A percentile compares a stretch with the other conserved stretches of the same genome.
Evolutionary conservation across 768 basidiomycete genomes (phyloP).

Genomic region (Botryobasidium botryosum): DNA sequence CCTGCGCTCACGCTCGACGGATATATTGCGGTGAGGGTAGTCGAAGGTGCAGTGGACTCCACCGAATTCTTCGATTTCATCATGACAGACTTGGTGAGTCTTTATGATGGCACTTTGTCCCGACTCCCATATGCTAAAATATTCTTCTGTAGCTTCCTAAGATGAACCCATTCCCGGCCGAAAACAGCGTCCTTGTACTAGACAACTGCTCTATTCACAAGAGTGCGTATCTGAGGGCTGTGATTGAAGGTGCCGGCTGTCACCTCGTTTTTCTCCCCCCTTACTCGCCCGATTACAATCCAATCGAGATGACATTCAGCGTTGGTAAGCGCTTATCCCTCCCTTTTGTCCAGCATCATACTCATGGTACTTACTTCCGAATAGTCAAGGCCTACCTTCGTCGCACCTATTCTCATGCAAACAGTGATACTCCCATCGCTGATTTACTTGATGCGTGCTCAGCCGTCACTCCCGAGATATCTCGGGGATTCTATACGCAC

Average conservation of each 20-base stretch:
- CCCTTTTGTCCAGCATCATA: too few species aligned
- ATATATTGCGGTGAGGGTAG: neutral
- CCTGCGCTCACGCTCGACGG: neutral
- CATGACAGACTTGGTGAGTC: slow-evolving; percentile 21
- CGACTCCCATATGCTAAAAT: neutral
- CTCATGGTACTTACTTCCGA: too few species aligned
- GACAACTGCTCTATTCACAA: slow-evolving; percentile 22
- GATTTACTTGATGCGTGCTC: too few species aligned
- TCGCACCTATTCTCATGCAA: too few species aligned
- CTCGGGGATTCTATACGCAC: too few species aligned
- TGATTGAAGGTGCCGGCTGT: slow-evolving; percentile 16
- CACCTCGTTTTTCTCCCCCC: slow-evolving; percentile 18
- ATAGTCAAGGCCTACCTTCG: too few species aligned
- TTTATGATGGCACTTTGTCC: neutral
- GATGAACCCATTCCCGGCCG: slow-evolving; percentile 18
- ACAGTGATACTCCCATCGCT: too few species aligned
- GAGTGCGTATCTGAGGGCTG: slow-evolving; percentile 13
- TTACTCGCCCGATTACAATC: slow-evolving; percentile 24
- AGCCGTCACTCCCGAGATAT: too few species aligned
- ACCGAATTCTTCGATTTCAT: slow-evolving; percentile 24
- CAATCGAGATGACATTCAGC: slow-evolving; percentile 23
- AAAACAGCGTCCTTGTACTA: slow-evolving; percentile 16
- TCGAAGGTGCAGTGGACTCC: slow-evolving; percentile 15
- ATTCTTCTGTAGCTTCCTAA: slow-evolving; percentile 12
- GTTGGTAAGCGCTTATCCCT: too few species aligned